phyloP scores from a whole-genome alignment of 1,139 yeast species.

The Suhomyces kunorum region DNA sequence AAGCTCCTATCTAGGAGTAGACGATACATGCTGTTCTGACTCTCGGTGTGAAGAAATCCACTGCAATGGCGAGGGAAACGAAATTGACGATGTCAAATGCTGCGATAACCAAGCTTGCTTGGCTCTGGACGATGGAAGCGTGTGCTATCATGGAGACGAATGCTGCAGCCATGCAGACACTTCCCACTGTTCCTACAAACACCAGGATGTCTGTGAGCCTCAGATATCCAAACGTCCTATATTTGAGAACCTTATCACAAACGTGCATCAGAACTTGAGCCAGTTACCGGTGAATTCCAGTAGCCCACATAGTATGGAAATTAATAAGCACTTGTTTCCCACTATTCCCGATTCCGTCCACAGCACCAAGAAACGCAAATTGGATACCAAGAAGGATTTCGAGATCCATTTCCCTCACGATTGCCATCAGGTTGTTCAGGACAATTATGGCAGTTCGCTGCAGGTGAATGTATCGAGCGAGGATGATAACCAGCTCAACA shows the following conservation, averaged over 20 bases:
- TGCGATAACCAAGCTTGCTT: slow-evolving; percentile 11
- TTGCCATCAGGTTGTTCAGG: slow-evolving; percentile 30
- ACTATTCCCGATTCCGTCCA: background rate
- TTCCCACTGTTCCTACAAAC: slow-evolving; percentile 1
- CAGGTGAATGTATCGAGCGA: background rate
- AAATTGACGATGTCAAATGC: slow-evolving; percentile 4
- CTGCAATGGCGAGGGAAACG: slow-evolving; percentile 10
- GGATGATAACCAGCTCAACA: background rate
- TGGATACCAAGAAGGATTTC: slow-evolving; percentile 16
- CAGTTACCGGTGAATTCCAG: slow-evolving; percentile 1
- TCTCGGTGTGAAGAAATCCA: slow-evolving; percentile 19
- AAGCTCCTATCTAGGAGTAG: slow-evolving; percentile 2
- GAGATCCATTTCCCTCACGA: slow-evolving; percentile 42
- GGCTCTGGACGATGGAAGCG: background rate
- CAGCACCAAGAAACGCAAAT: slow-evolving; percentile 15
- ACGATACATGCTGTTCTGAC: slow-evolving; percentile 21
- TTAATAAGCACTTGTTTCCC: too few relatives aligned
- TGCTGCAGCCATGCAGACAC: slow-evolving; percentile 2
- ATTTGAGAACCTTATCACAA: slow-evolving; percentile 38
- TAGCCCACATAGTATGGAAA: too few relatives aligned
- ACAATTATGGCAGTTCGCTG: background rate
- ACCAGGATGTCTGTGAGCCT: slow-evolving; percentile 29
- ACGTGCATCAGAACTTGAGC: slow-evolving; percentile 31
- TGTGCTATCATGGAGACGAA: background rate
- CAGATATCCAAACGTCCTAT: slow-evolving; percentile 29